Evolutionary conservation across 1,139 yeast species (phyloP).

Genomic region (Pichia cactophila): DNA sequence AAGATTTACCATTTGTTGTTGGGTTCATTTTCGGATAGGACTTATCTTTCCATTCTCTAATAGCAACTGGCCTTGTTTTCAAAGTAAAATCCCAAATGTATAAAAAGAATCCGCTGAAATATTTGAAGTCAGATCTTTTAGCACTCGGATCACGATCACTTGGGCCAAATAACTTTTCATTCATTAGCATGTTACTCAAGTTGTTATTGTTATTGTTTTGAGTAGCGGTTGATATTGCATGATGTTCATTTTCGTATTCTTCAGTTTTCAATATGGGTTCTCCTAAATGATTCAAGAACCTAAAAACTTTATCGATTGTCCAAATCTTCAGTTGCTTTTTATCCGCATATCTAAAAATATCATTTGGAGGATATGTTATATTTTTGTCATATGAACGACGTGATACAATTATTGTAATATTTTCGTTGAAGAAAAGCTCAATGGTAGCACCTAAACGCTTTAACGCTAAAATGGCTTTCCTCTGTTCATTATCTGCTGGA

Average conservation of each 20-base stretch:
- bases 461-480: constrained; percentile 47
- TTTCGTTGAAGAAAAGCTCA: constrained; percentile 67
- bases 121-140: constrained; percentile 74
- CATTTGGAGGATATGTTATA: constrained; percentile 39
- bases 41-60: constrained; percentile 71
- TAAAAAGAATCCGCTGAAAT: constrained; percentile 69
- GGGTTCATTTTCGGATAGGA: constrained; percentile 32
- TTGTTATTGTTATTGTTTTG: constrained; percentile 3
- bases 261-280: constrained; percentile 29
- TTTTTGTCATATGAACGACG: constrained; percentile 38
- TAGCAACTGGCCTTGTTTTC: constrained; percentile 71
- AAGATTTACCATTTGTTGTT: constrained; percentile 35
- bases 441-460: constrained; percentile 57
- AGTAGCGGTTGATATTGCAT: neutral
- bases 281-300: constrained; percentile 72
- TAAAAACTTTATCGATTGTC: constrained; percentile 77
- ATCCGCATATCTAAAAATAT: constrained; percentile 59
- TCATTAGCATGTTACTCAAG: constrained; percentile 63
- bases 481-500: constrained; percentile 42
- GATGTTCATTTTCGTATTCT: constrained; percentile 12
- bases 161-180: constrained; percentile 81
- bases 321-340: constrained; percentile 68
- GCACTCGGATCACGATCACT: constrained; percentile 86
- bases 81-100: constrained; percentile 79
- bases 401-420: constrained; percentile 80